phyloP scores from a whole-genome alignment of 2,329 filamentous ascomycete genomes.

The Cryphonectria carpinicola region DNA sequence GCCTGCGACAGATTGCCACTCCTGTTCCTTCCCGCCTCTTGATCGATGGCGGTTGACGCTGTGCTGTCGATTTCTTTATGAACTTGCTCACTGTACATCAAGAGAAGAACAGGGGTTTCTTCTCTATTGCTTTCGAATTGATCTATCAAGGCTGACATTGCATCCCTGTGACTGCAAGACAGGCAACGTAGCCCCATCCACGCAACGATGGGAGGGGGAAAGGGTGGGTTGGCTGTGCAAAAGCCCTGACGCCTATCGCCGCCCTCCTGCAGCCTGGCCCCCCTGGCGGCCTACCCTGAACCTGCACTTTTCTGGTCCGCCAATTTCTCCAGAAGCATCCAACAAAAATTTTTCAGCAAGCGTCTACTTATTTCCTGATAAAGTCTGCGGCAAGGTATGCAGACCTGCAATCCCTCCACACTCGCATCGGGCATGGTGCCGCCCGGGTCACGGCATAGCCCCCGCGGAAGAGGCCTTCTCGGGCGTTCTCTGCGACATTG shows the following conservation, averaged over 20 bases:
- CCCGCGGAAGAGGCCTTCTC: constrained; percentile 21
- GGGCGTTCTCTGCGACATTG: constrained; percentile 19
- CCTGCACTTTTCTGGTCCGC: constrained; percentile 12
- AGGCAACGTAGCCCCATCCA: constrained; percentile 6
- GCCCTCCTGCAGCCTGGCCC: constrained; percentile 20
- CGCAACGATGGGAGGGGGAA: not conserved
- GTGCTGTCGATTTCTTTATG: not conserved
- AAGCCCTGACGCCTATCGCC: constrained; percentile 4
- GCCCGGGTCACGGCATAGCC: constrained; percentile 4
- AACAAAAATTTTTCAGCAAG: not conserved
- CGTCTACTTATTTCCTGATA: not conserved
- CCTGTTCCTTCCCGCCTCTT: constrained; percentile 15
- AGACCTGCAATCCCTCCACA: constrained; percentile 2
- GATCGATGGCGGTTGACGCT: not conserved
- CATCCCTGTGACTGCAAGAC: not conserved
- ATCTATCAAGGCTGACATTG: not conserved
- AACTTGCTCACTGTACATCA: not conserved
- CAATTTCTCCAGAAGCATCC: constrained; percentile 5
- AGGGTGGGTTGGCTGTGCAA: constrained; percentile 6
- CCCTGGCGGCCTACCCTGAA: not conserved
- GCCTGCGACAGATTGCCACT: constrained; percentile 11
- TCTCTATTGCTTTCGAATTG: not conserved
- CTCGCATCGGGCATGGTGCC: constrained; percentile 15
- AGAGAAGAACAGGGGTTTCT: not conserved
- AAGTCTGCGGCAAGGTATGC: constrained; percentile 12